Evolutionary conservation across 2,329 filamentous ascomycete genomes (phyloP).

Genomic region (Xenosphaeropsis pyriputrescens): DNA sequence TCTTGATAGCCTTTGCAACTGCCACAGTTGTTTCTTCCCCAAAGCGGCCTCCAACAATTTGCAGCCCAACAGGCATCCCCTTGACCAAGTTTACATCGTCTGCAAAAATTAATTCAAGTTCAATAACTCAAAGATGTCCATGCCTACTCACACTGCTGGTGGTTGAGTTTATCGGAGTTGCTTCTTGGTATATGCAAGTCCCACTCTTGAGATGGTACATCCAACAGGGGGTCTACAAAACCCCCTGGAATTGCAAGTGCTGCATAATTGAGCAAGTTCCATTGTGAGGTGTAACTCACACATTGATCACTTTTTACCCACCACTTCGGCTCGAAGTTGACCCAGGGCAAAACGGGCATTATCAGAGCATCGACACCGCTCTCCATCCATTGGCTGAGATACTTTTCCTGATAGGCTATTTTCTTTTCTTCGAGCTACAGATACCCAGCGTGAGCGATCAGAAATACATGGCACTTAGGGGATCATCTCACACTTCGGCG

Average conservation of each 20-base stretch:
- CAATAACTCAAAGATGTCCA: not conserved
- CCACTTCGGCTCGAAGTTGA: conserved; percentile 7
- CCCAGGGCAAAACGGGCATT: conserved; percentile 8
- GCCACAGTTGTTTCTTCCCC: conserved; percentile 9
- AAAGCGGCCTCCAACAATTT: conserved; percentile 8
- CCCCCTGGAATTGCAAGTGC: conserved; percentile 3
- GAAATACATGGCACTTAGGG: too few species aligned
- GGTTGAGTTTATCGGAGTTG: conserved; percentile 1
- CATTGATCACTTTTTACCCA: conserved; percentile 12
- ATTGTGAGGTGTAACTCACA: conserved; percentile 17
- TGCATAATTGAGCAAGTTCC: conserved; percentile 13
- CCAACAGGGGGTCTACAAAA: conserved; percentile 1
- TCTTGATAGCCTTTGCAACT: conserved; percentile 7
- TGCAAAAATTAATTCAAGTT: not conserved
- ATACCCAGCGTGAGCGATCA: too few species aligned
- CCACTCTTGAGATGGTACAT: conserved; percentile 2
- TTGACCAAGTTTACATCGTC: conserved; percentile 7
- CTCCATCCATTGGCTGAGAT: conserved; percentile 5
- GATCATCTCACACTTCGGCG: conserved; percentile 4
- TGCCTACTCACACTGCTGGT: conserved; percentile 2
- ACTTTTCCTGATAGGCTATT: conserved; percentile 2
- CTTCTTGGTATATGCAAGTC: not conserved
- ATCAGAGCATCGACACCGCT: conserved; percentile 6
- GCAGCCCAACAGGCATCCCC: conserved; percentile 9
- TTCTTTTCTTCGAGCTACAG: conserved; percentile 4